Conservation (phyloP, 805 yeast species). For the Schwanniomyces yamadae region DNA sequence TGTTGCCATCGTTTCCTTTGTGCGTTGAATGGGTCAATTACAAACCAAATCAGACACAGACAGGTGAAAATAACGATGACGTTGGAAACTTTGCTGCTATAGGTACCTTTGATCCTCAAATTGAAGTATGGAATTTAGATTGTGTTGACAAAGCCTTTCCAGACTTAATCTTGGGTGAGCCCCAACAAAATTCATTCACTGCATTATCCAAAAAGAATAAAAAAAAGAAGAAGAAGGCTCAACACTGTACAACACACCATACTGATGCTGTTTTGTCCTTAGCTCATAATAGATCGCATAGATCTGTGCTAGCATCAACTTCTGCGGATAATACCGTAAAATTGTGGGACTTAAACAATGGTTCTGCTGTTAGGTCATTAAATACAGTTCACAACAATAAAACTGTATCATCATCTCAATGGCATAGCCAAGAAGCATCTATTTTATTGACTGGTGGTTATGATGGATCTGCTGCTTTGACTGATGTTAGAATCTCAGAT, state of each 20-base stretch:
- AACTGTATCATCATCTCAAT: slow-evolving; percentile 79
- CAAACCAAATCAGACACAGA: slow-evolving; percentile 50
- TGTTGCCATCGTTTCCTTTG: slow-evolving; percentile 96
- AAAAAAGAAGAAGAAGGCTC: slow-evolving; percentile 46
- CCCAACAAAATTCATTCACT: slow-evolving; percentile 44
- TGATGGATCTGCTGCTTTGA: slow-evolving; percentile 76
- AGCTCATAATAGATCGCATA: slow-evolving; percentile 75
- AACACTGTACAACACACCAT: slow-evolving; percentile 72
- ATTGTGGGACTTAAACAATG: slow-evolving; percentile 85
- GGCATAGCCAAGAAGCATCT: slow-evolving; percentile 72
- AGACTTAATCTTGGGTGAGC: slow-evolving; percentile 86
- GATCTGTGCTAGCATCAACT: slow-evolving; percentile 86
- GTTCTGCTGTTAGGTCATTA: slow-evolving; percentile 76
- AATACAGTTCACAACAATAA: slow-evolving; percentile 70
- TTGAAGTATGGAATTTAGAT: slow-evolving; percentile 96
- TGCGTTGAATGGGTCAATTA: slow-evolving; percentile 94
- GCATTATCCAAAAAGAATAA: slow-evolving; percentile 42
- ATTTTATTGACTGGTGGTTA: slow-evolving; percentile 89
- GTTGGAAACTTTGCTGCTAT: slow-evolving; percentile 92
- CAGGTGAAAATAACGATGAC: slow-evolving; percentile 38
- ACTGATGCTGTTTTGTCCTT: slow-evolving; percentile 91
- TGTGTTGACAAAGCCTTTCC: slow-evolving; percentile 93
- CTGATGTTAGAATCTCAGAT: slow-evolving; percentile 79
- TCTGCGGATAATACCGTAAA: slow-evolving; percentile 95
- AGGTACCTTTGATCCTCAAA: slow-evolving; percentile 96